Conservation (phyloP, 306 rosid species). For the Acacia crassicarpa region DNA sequence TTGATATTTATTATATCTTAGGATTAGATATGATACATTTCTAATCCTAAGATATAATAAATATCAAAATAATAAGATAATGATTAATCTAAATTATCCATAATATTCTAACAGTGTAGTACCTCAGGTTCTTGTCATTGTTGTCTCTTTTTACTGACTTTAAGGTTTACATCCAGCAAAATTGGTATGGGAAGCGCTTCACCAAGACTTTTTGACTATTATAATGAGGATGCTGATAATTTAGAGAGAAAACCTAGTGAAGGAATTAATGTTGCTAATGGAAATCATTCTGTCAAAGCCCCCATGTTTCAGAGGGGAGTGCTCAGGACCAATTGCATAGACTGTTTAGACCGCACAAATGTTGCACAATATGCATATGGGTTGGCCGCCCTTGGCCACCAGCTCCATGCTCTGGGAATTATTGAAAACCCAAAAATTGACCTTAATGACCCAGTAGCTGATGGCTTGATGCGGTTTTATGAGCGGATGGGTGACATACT, state of each 20-base stretch:
- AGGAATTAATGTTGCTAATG: constrained; percentile 42
- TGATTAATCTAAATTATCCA: too few species aligned
- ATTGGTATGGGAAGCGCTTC: constrained; percentile 33
- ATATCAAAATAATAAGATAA: too few species aligned
- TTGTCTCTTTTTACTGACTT: constrained; percentile 26
- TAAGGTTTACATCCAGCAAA: constrained; percentile 38
- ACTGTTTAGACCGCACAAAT: constrained; percentile 98
- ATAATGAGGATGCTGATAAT: constrained; percentile 47
- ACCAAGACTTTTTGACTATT: constrained; percentile 4
- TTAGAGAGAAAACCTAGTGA: constrained; percentile 43
- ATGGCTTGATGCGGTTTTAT: constrained; percentile 75
- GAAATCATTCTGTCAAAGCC: constrained; percentile 42
- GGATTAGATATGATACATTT: too few species aligned
- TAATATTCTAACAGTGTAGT: background rate
- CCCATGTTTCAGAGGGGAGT: constrained; percentile 79
- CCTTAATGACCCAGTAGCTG: constrained; percentile 78
- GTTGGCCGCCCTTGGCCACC: constrained; percentile 82
- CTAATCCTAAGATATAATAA: too few species aligned
- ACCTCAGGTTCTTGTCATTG: constrained; percentile 5
- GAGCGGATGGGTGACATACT: constrained; percentile 96
- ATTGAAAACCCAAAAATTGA: constrained; percentile 69
- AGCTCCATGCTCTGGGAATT: constrained; percentile 69
- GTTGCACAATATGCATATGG: constrained; percentile 98
- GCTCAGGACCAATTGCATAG: constrained; percentile 94
- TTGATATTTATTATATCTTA: too few species aligned